A percentile compares a stretch with the other conserved stretches of the same genome.
Evolutionary conservation across 148 eudicot genomes (phyloP).

Genomic region (Selenicereus undatus): DNA sequence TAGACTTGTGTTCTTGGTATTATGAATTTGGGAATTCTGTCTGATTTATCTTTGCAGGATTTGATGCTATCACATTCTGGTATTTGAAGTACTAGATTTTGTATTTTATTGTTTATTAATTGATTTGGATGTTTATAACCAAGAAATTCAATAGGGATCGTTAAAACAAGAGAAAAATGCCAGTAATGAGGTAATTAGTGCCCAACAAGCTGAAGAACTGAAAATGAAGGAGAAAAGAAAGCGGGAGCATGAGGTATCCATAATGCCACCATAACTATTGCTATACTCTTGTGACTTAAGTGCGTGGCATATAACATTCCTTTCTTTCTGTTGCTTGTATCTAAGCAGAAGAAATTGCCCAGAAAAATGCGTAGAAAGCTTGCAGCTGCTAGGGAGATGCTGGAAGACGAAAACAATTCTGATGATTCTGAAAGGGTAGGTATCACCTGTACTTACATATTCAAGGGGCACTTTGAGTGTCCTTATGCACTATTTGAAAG

Average conservation of each 20-base stretch:
- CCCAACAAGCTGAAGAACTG: slow-evolving; percentile 79
- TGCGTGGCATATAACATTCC: background rate
- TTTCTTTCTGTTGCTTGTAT: slow-evolving; percentile 10
- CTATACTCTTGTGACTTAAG: background rate
- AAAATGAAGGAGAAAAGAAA: slow-evolving; percentile 96
- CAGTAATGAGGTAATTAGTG: slow-evolving; percentile 57
- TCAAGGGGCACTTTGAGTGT: background rate
- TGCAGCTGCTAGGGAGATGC: slow-evolving; percentile 87
- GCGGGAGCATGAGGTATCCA: slow-evolving; percentile 79
- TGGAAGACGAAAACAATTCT: slow-evolving; percentile 64
- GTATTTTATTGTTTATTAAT: background rate
- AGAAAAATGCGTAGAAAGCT: slow-evolving; percentile 88
- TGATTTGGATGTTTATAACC: background rate
- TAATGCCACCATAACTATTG: slow-evolving; percentile 3
- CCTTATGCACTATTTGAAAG: background rate
- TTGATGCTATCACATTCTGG: background rate
- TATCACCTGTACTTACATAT: slow-evolving; percentile 7
- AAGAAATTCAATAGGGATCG: slow-evolving; percentile 38
- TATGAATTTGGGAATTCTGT: background rate
- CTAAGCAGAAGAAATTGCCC: slow-evolving; percentile 77
- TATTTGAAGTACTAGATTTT: background rate
- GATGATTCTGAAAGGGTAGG: slow-evolving; percentile 40
- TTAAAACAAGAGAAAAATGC: slow-evolving; percentile 36
- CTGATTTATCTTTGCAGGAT: background rate
- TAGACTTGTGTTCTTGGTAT: background rate